Evolutionary conservation across 1,139 yeast species (phyloP).

Genomic region (Kurtzmaniella quercitrusa): DNA sequence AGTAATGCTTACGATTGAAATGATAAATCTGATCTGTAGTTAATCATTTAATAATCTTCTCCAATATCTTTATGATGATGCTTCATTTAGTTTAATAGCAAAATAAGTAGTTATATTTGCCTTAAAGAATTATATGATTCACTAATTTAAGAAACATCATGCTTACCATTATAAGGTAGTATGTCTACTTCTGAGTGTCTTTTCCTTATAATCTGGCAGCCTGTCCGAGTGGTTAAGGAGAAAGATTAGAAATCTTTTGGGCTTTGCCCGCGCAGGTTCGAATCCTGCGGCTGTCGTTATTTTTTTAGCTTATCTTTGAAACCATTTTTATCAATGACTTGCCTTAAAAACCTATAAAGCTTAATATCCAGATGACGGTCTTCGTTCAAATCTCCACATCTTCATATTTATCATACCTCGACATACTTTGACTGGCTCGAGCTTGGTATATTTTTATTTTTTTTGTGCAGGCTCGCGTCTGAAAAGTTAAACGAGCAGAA

Average conservation of each 20-base stretch:
- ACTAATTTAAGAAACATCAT: no score
- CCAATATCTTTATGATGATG: no score
- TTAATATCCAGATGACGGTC: background rate
- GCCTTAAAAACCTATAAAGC: no score
- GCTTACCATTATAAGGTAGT: no score
- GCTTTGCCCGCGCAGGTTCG: constrained; percentile 39
- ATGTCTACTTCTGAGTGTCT: background rate
- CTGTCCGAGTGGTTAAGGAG: constrained; percentile 38
- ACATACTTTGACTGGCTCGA: no score
- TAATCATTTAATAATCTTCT: no score
- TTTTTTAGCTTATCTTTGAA: no score
- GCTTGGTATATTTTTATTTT: background rate
- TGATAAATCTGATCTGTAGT: background rate
- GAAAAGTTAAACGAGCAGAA: background rate
- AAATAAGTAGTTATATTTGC: no score
- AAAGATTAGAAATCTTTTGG: constrained; percentile 35
- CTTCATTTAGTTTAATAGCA: no score
- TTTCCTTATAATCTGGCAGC: constrained; percentile 5
- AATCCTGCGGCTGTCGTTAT: constrained; percentile 34
- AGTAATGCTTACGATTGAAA: background rate
- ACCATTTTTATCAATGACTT: no score
- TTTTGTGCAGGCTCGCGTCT: background rate
- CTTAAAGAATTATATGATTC: no score
- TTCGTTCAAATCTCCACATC: background rate
- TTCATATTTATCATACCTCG: no score